phyloP scores from a whole-genome alignment of 2,329 filamentous ascomycete species.

The Ophiostoma sp. region DNA sequence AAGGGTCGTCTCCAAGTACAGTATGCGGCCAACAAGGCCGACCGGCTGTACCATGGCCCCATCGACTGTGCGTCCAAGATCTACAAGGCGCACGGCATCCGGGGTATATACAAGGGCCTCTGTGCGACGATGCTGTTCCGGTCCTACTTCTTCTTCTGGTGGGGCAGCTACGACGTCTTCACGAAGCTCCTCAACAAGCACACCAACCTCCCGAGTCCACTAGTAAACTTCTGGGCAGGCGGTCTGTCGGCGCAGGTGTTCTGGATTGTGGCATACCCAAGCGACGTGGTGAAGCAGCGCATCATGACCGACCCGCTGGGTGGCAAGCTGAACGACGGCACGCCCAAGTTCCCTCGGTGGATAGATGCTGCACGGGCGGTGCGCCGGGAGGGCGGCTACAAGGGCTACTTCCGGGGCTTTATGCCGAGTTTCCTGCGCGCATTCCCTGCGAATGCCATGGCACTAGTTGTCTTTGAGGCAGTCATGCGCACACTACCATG shows the following conservation, averaged over 20 bases:
- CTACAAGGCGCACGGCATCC: slow-evolving; percentile 63
- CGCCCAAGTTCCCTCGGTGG: slow-evolving; percentile 68
- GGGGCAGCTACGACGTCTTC: slow-evolving; percentile 88
- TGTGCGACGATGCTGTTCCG: slow-evolving; percentile 81
- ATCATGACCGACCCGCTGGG: slow-evolving; percentile 94
- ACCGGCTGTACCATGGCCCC: slow-evolving; percentile 77
- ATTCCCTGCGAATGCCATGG: slow-evolving; percentile 93
- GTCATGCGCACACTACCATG: slow-evolving; percentile 65
- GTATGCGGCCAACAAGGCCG: slow-evolving; percentile 72
- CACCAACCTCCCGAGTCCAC: slow-evolving; percentile 67
- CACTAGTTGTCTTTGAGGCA: slow-evolving; percentile 86
- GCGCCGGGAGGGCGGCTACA: slow-evolving; percentile 67
- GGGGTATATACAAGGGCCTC: slow-evolving; percentile 81
- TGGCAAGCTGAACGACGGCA: slow-evolving; percentile 60
- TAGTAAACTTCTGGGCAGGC: slow-evolving; percentile 95
- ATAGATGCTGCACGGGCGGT: slow-evolving; percentile 71
- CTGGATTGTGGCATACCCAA: slow-evolving; percentile 88
- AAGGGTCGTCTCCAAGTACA: slow-evolving; percentile 93
- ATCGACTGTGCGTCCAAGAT: slow-evolving; percentile 76
- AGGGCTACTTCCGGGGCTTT: slow-evolving; percentile 89
- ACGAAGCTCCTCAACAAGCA: slow-evolving; percentile 60
- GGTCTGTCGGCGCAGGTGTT: slow-evolving; percentile 90
- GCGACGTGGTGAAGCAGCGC: slow-evolving; percentile 89
- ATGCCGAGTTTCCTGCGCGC: slow-evolving; percentile 87
- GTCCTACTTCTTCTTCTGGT: slow-evolving; percentile 96